Conservation (phyloP, 768 basidiomycete species). For the Suillus placidus region DNA sequence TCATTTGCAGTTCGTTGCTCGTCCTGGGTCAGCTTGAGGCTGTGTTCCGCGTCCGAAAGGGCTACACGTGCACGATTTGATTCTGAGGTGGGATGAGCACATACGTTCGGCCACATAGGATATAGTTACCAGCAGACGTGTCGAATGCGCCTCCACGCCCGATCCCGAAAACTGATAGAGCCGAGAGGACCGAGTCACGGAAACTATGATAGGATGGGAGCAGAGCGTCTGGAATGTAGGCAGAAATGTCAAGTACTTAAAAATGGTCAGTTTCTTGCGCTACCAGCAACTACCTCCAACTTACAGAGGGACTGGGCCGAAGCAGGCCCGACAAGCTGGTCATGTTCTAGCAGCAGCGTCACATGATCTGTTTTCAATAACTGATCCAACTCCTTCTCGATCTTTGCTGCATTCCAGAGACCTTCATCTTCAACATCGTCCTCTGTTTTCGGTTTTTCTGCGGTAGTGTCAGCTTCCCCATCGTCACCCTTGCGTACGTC, state of each 20-base stretch:
- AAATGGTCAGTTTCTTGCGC: not conserved
- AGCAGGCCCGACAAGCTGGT: slow-evolving; percentile 60
- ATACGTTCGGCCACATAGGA: not conserved
- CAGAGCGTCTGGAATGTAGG: slow-evolving; percentile 85
- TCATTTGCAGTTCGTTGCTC: slow-evolving; percentile 57
- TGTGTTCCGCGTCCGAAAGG: slow-evolving; percentile 62
- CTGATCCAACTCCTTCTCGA: slow-evolving; percentile 58
- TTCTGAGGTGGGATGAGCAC: slow-evolving; percentile 40
- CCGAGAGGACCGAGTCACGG: slow-evolving; percentile 60
- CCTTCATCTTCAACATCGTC: slow-evolving; percentile 62
- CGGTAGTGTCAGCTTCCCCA: slow-evolving; percentile 32
- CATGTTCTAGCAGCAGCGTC: slow-evolving; percentile 75
- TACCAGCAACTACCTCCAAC: slow-evolving; percentile 28
- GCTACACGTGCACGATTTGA: slow-evolving; percentile 65
- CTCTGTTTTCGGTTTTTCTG: slow-evolving; percentile 20
- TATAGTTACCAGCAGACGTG: slow-evolving; percentile 42
- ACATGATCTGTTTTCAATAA: slow-evolving; percentile 71
- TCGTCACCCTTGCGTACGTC: slow-evolving; percentile 58
- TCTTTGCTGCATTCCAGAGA: slow-evolving; percentile 59
- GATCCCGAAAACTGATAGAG: slow-evolving; percentile 68
- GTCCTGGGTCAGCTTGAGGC: slow-evolving; percentile 52
- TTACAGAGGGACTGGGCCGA: slow-evolving; percentile 56
- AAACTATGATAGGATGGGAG: slow-evolving; percentile 73
- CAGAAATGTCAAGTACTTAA: slow-evolving; percentile 75
- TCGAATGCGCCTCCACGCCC: slow-evolving; percentile 39